These are phyloP conservation scores for Papiliotrema laurentii DNA, from an alignment of 1,284 basidiomycete species.

Conservation along the genomic window DNA sequence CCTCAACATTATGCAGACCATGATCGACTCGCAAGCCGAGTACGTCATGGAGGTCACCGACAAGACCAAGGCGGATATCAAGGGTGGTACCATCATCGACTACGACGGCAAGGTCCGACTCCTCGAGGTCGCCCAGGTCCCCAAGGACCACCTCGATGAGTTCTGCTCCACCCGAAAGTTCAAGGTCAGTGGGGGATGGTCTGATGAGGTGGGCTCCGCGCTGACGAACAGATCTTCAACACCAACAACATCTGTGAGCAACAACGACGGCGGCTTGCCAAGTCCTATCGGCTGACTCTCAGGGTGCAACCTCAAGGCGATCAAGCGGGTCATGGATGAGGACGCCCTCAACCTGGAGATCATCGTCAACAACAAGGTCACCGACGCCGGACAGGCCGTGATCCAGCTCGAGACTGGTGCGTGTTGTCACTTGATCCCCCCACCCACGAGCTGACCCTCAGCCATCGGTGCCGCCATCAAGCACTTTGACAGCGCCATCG, in stretches of 20 bases:
- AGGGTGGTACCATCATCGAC: conserved; percentile 98
- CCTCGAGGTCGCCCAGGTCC: conserved; percentile 98
- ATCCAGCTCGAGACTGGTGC: conserved; percentile 77
- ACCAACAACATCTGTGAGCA: conserved; percentile 71
- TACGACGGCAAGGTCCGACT: conserved; percentile 92
- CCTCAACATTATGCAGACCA: conserved; percentile 62
- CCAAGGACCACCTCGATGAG: conserved; percentile 95
- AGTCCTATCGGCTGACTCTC: conserved; percentile 38
- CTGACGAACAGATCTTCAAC: conserved; percentile 28
- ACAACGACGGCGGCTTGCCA: background rate
- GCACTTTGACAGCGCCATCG: conserved; percentile 65
- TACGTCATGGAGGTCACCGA: conserved; percentile 99
- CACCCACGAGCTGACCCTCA: conserved; percentile 35
- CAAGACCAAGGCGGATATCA: conserved; percentile 99
- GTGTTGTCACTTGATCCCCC: conserved; percentile 79
- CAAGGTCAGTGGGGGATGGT: conserved; percentile 53
- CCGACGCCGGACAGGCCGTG: conserved; percentile 83
- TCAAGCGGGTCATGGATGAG: conserved; percentile 91
- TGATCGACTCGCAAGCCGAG: conserved; percentile 81
- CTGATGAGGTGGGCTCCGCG: background rate
- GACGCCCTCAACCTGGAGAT: conserved; percentile 79
- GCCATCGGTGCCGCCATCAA: conserved; percentile 12
- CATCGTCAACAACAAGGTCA: conserved; percentile 83
- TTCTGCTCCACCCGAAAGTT: conserved; percentile 85
- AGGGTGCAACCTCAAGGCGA: conserved; percentile 88